A percentile compares a stretch with the other conserved stretches of the same genome.
These are phyloP conservation scores for Phytopythium sindhum DNA, from an alignment of 352 stramenopile species.

Conservation along the genomic window DNA sequence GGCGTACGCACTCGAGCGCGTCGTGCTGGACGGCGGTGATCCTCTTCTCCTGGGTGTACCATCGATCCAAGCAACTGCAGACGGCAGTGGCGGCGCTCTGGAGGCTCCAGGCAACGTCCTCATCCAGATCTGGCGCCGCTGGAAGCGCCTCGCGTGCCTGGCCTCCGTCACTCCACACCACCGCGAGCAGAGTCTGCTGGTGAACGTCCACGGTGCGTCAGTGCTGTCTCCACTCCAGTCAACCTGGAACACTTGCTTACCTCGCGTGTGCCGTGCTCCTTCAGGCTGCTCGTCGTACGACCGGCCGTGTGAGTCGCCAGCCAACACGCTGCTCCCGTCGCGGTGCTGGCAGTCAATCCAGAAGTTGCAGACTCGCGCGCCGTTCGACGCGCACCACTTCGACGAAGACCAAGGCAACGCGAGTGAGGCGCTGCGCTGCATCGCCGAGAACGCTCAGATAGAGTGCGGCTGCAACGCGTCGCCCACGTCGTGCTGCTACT, in stretches of 20 bases:
- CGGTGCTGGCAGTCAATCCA: slow-evolving; percentile 61
- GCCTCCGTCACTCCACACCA: not conserved
- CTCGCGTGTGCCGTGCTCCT: not conserved
- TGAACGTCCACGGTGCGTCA: slow-evolving; percentile 12
- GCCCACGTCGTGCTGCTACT: slow-evolving; percentile 65
- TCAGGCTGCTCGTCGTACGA: slow-evolving; percentile 54
- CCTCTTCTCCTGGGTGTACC: not conserved
- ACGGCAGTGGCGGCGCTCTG: not conserved
- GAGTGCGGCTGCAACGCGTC: slow-evolving; percentile 49
- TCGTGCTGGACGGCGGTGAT: slow-evolving; percentile 3
- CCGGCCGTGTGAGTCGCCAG: slow-evolving; percentile 42
- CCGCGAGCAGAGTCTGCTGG: slow-evolving; percentile 9
- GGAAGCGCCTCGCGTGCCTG: slow-evolving; percentile 19
- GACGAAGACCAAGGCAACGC: not conserved
- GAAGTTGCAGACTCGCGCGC: slow-evolving; percentile 26
- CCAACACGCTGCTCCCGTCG: slow-evolving; percentile 67
- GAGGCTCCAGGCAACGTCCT: not conserved
- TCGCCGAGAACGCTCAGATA: slow-evolving; percentile 7
- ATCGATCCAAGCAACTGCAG: not conserved
- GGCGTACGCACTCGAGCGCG: not conserved
- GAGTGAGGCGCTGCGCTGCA: not conserved
- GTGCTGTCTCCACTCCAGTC: not conserved
- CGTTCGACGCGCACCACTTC: slow-evolving; percentile 1
- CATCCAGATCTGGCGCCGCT: not conserved
- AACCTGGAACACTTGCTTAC: not conserved